Evolutionary conservation across 202 grass and related monocot species (phyloP), one percentile per base, ranked within the genome.

Genomic region (Schoenoplectus triqueter): DNA sequence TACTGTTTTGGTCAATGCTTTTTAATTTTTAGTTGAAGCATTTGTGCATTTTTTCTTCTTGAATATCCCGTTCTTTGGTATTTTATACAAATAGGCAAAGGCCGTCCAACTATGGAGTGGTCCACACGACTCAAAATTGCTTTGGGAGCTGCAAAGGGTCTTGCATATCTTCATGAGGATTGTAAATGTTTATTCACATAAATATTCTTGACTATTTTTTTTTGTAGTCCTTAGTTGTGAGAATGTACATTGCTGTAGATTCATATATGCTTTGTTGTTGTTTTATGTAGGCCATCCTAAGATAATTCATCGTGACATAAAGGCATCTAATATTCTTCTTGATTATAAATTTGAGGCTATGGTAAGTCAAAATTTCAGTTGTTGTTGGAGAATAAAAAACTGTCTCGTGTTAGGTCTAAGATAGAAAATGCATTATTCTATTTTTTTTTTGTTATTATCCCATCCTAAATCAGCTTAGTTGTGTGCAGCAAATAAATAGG

Each of bases 291-390:
- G 96, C 74, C 91, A 99, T 88, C 96, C 96, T 40, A 94, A 95
- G 87, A 93, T 99, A 52, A 99, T 99, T 75, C 96, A 99, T 62
- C 96, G 93, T 86, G 96, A 99, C 83, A 98, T 98, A 81, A 98
- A 98, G 81, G 84, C 88, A 87, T 84, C 96, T 68, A 98, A 98
- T 81, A 98, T 99, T 92, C 96, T 99, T 89, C 88, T 99, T 85
- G 93, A 99, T 86, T 87, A 90, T 79, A 92, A 93, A 64, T 98
- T 95, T 91, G 93, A 95, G 91, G 88, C 93, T 68, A 92, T 84
- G 92, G 92, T 95, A 80, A 14, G 69, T 55, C 50, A 49, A 86
- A 22, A 31, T 56, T 88, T 88, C 31, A 18, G 41, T 85, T 68
- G 3, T 67, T 77, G 22, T 73, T 15, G 72, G 49, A 76, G 19